A percentile compares a stretch with the other conserved stretches of the same genome.
phyloP scores from a whole-genome alignment of 169 alveolate species.

The Cryptosporidium sp. region DNA sequence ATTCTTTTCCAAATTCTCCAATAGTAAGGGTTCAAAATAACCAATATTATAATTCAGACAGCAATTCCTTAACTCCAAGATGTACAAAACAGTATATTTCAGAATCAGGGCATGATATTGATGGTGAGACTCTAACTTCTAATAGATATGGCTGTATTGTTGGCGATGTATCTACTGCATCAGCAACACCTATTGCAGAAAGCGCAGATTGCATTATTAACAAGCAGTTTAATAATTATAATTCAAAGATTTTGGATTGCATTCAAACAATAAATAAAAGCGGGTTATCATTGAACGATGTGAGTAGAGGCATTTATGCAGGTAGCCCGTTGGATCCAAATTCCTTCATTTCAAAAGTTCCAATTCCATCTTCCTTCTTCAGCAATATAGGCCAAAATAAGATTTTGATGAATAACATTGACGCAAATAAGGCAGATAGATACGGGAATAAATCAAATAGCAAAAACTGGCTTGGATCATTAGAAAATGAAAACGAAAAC shows the following conservation, averaged over 20 bases:
- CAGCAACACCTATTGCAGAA: slow-evolving; percentile 72
- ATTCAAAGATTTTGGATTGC: slow-evolving; percentile 52
- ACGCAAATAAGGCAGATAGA: slow-evolving; percentile 10
- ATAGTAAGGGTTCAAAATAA: neutral
- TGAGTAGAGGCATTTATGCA: slow-evolving; percentile 13
- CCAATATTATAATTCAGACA: slow-evolving; percentile 43
- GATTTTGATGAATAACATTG: neutral
- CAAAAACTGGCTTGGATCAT: slow-evolving; percentile 18
- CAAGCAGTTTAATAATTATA: slow-evolving; percentile 31
- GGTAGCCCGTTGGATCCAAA: slow-evolving; percentile 10
- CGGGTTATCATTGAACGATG: slow-evolving; percentile 16
- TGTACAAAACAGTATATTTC: slow-evolving; percentile 68
- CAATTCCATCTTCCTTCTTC: slow-evolving; percentile 21
- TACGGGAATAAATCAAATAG: neutral
- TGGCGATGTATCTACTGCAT: slow-evolving; percentile 72
- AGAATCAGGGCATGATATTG: slow-evolving; percentile 32
- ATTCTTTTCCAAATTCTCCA: slow-evolving; percentile 56
- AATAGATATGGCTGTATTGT: slow-evolving; percentile 29
- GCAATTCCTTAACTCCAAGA: slow-evolving; percentile 66
- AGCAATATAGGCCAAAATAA: slow-evolving; percentile 18
- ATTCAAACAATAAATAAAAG: slow-evolving; percentile 36
- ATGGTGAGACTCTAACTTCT: slow-evolving; percentile 49
- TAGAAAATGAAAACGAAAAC: slow-evolving; percentile 49
- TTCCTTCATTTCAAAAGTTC: slow-evolving; percentile 18
- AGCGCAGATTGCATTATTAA: slow-evolving; percentile 16